Evolutionary conservation across 306 rosid species (phyloP).

Genomic region (Cercis canadensis): DNA sequence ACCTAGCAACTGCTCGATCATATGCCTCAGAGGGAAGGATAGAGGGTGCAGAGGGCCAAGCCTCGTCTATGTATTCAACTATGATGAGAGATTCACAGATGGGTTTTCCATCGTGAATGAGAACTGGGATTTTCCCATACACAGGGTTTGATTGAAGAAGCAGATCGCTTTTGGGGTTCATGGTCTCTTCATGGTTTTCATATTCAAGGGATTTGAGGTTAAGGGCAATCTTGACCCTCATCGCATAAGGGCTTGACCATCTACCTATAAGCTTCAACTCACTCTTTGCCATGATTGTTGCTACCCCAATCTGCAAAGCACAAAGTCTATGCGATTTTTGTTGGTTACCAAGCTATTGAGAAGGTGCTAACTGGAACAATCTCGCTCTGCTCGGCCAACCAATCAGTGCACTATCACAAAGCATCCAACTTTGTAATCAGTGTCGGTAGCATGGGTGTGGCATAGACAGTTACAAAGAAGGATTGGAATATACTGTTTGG

Average conservation of each 20-base stretch:
- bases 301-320: not conserved
- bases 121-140: conserved; percentile 50
- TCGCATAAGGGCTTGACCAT: conserved; percentile 41
- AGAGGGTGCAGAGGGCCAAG: conserved; percentile 36
- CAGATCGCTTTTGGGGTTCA: conserved; percentile 40
- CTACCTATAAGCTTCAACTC: conserved; percentile 42
- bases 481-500: no score
- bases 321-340: not conserved
- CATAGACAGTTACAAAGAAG: no score
- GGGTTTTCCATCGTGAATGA: conserved; percentile 40
- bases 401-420: no score
- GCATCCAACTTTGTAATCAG: no score
- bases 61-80: conserved; percentile 47
- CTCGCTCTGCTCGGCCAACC: no score
- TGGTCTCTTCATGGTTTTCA: conserved; percentile 28
- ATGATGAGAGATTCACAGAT: conserved; percentile 48
- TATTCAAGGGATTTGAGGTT: conserved; percentile 41
- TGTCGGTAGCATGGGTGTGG: no score
- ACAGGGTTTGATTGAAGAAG: conserved; percentile 50
- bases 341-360: no score
- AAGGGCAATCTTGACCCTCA: conserved; percentile 40
- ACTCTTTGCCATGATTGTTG: conserved; percentile 32
- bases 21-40: conserved; percentile 50
- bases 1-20: conserved; percentile 43
- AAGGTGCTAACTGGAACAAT: no score